phyloP scores from a whole-genome alignment of 2,329 filamentous ascomycete species.

The Cryphonectria radicalis region DNA sequence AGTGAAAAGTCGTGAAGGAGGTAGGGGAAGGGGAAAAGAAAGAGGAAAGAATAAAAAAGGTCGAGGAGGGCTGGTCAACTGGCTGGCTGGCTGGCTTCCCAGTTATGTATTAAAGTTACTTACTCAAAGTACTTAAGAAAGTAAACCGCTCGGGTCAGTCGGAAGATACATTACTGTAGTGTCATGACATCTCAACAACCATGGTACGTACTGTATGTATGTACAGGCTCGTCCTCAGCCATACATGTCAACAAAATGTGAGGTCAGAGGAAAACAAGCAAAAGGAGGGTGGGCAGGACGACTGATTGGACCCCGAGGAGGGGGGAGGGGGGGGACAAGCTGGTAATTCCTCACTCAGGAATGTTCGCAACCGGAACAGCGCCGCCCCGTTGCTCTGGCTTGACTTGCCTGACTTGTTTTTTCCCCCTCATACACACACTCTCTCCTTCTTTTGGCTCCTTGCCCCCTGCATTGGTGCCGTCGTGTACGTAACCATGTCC shows the following conservation, averaged over 20 bases:
- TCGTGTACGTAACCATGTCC: background rate
- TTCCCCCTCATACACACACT: background rate
- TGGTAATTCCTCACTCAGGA: slow-evolving; percentile 14
- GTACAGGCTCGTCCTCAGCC: background rate
- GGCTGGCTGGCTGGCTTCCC: background rate
- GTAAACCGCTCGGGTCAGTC: slow-evolving; percentile 3
- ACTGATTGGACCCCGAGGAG: background rate
- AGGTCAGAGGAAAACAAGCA: slow-evolving; percentile 1
- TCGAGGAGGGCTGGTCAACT: background rate
- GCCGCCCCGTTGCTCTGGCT: background rate
- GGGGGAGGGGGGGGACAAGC: background rate
- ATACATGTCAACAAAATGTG: slow-evolving; percentile 11
- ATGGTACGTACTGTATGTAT: too few species aligned
- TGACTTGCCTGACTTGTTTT: background rate
- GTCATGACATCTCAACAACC: background rate
- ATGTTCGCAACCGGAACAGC: slow-evolving; percentile 3
- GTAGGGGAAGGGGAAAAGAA: background rate
- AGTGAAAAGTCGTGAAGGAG: background rate
- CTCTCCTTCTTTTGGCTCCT: too few species aligned
- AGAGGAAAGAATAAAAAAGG: background rate
- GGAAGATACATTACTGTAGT: background rate
- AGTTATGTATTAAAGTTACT: background rate
- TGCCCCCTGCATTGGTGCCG: background rate
- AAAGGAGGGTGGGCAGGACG: background rate
- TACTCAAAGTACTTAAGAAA: background rate